Evolutionary conservation across 768 basidiomycete species (phyloP).

Genomic region (Mycena filopes): DNA sequence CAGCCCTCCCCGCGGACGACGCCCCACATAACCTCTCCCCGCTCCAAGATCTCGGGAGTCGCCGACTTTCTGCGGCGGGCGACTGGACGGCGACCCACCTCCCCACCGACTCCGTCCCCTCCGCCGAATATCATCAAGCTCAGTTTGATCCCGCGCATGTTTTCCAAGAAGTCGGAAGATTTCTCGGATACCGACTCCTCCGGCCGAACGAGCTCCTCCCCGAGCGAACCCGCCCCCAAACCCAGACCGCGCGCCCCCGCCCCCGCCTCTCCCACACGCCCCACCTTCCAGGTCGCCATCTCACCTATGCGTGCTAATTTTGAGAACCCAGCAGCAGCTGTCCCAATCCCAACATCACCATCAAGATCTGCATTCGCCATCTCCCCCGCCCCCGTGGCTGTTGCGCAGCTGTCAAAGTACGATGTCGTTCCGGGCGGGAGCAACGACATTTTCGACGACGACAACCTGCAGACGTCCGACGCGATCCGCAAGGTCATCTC

Average conservation of each 20-base stretch:
- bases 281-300: constrained; percentile 5
- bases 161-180: constrained; percentile 46
- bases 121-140: constrained; percentile 42
- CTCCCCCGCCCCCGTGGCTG: constrained; percentile 6
- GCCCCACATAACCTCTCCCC: constrained; percentile 24
- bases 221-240: not conserved
- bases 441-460: constrained; percentile 62
- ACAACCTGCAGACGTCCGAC: constrained; percentile 60
- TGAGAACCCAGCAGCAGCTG: not conserved
- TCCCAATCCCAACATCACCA: constrained; percentile 32
- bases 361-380: constrained; percentile 35
- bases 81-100: constrained; percentile 44
- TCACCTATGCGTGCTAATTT: constrained; percentile 25
- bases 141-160: constrained; percentile 44
- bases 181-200: constrained; percentile 39
- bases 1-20: constrained; percentile 16
- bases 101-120: constrained; percentile 27
- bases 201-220: constrained; percentile 30
- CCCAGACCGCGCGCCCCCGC: not conserved
- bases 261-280: constrained; percentile 3
- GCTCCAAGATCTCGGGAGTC: constrained; percentile 42
- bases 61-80: constrained; percentile 51
- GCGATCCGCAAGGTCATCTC: constrained; percentile 71
- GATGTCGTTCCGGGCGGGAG: constrained; percentile 36
- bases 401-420: constrained; percentile 34